Conservation (phyloP, 805 yeast species). For the Metschnikowia orientalis region DNA sequence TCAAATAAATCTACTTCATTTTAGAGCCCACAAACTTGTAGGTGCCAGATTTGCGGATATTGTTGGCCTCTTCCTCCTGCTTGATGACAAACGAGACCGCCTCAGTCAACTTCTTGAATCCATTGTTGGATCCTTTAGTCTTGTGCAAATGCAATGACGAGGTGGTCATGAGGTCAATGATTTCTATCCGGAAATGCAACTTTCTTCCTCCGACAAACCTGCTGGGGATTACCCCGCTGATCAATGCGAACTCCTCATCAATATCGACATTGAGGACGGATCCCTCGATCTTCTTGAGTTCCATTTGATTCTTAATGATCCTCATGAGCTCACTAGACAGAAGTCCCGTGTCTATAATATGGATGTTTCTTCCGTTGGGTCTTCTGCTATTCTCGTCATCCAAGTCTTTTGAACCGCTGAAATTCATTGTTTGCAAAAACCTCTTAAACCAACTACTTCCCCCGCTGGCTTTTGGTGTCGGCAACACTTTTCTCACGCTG, state of each 20-base stretch:
- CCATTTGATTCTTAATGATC: slow-evolving; percentile 38
- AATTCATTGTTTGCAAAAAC: slow-evolving; percentile 27
- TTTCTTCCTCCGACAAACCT: slow-evolving; percentile 42
- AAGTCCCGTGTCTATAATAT: slow-evolving; percentile 32
- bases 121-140: slow-evolving; percentile 43
- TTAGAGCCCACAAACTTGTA: slow-evolving; percentile 10
- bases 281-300: slow-evolving; percentile 47
- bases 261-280: slow-evolving; percentile 40
- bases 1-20: neutral
- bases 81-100: slow-evolving; percentile 44
- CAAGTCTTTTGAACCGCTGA: slow-evolving; percentile 9
- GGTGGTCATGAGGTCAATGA: slow-evolving; percentile 34
- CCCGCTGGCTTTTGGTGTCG: slow-evolving; percentile 14
- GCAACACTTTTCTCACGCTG: slow-evolving; percentile 9
- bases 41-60: slow-evolving; percentile 13
- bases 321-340: slow-evolving; percentile 28
- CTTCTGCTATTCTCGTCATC: slow-evolving; percentile 6
- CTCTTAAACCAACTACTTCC: slow-evolving; percentile 34
- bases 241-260: slow-evolving; percentile 40
- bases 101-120: slow-evolving; percentile 40
- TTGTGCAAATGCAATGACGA: slow-evolving; percentile 41
- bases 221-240: slow-evolving; percentile 46
- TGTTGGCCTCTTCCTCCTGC: slow-evolving; percentile 35
- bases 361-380: slow-evolving; percentile 18
- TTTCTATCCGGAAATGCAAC: slow-evolving; percentile 42